Percentiles rank a stretch among this genome's conserved stretches.
Conservation (phyloP, 495 filamentous ascomycete species). For the Talaromyces adpressus region DNA sequence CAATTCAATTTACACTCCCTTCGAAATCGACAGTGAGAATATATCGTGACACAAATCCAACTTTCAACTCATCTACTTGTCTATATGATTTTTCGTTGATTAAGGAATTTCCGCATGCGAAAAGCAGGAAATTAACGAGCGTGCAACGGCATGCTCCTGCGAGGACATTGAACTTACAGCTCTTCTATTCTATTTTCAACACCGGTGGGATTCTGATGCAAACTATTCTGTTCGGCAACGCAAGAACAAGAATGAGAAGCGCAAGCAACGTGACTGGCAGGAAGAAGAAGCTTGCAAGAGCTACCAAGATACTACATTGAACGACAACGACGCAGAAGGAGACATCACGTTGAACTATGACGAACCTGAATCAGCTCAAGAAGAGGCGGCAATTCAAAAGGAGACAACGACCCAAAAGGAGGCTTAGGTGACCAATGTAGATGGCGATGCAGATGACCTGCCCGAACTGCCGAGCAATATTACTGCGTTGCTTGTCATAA, state of each 20-base stretch:
- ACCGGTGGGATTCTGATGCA: slow-evolving; percentile 80
- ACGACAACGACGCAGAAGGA: slow-evolving; percentile 20
- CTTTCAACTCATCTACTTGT: too few relatives aligned
- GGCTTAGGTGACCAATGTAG: not conserved
- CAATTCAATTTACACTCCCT: too few relatives aligned
- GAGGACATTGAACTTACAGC: slow-evolving; percentile 64
- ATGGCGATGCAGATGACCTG: slow-evolving; percentile 45
- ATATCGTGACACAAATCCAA: too few relatives aligned
- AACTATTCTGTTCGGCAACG: slow-evolving; percentile 34
- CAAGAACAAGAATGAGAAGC: slow-evolving; percentile 43
- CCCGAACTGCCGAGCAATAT: slow-evolving; percentile 61
- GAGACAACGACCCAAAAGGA: not conserved
- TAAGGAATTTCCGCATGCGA: too few relatives aligned
- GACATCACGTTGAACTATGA: slow-evolving; percentile 48
- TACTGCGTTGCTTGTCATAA: slow-evolving; percentile 45
- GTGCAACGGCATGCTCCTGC: slow-evolving; percentile 75
- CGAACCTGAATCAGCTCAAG: slow-evolving; percentile 16
- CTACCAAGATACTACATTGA: not conserved
- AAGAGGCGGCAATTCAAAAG: not conserved
- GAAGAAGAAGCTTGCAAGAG: slow-evolving; percentile 17
- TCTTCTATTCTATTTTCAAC: slow-evolving; percentile 84
- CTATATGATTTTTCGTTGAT: too few relatives aligned
- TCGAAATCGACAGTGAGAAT: too few relatives aligned
- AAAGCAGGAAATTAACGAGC: too few relatives aligned
- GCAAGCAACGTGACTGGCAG: slow-evolving; percentile 42